Base-by-base conservation (phyloP, 108 stramenopile species). In the Cylindrotheca fusiformis region DNA sequence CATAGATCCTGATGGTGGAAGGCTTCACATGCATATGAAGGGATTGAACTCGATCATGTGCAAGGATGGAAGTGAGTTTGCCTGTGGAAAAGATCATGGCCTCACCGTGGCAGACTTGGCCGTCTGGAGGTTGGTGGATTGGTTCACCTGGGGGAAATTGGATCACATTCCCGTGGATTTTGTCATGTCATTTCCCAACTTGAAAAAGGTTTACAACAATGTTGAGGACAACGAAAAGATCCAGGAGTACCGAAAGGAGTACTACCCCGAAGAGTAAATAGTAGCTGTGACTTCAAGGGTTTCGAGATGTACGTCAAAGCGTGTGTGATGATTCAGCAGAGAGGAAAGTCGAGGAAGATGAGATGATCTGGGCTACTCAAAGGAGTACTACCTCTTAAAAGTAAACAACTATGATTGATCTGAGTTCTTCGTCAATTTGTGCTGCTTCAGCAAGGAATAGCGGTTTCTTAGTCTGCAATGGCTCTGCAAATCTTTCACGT, bases 161-260 rank as follows among this genome's bases (percentile, higher is more conserved):
- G 60, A 61, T 20, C 26, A 61, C 30, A 61, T 61, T 26, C 46
- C 46, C 27, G 18, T 41, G 1, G 60, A 61, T 12, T 61, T 46
- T 26, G 8, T 48, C 24, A 46, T n/a, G 26, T 47, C 28, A 8
- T 61, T 61, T 48, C 4, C 46, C 26, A 61, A 61, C 1, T 24
- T 61, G 0, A 21, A 48, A 14, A 26, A 1, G 12, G 25, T 61
- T n/a, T 61, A 61, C 48, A 25, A 45, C 4, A 46, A 22, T 1
- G 45, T 48, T 1, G 44, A 25, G 48, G 30, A 24, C 8, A 61
- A 49, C 20, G 60, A 61, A 3, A 25, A 48, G 20, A 46, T 61
- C 44, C 25, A 22, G 8, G 47, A 46, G 17, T 61, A 48, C 48
- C 20, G 26, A 21, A 44, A 36, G 36, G 2, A 44, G 23, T 58